Evolutionary conservation across 176 grass and related monocot species (phyloP).

Genomic region (Microstegium vimineum): DNA sequence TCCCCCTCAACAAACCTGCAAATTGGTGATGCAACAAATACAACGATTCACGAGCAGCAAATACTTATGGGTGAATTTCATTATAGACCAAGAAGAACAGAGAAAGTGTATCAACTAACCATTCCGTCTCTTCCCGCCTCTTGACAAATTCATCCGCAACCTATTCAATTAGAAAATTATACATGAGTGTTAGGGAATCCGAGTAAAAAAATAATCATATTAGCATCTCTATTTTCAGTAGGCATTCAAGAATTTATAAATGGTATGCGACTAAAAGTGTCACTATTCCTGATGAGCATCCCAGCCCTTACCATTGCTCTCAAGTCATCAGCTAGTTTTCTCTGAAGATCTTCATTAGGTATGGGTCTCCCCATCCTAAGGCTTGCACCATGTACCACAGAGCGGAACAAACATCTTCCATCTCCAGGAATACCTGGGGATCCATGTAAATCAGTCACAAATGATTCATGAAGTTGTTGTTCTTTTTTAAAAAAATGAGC

Average conservation of each 20-base stretch:
- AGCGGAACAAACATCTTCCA: conserved; percentile 82
- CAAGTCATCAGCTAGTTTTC: conserved; percentile 81
- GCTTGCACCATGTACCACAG: conserved; percentile 73
- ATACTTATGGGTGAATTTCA: not conserved
- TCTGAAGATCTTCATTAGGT: conserved; percentile 69
- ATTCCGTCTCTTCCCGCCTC: conserved; percentile 75
- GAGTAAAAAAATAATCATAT: conserved; percentile 1
- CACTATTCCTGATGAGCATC: not conserved
- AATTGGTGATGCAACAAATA: not conserved
- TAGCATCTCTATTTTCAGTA: not conserved
- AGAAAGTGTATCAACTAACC: conserved; percentile 40
- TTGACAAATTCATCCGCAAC: conserved; percentile 86
- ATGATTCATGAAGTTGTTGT: not conserved
- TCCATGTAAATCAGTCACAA: conserved; percentile 22
- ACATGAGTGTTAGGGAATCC: not conserved
- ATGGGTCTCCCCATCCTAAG: conserved; percentile 42
- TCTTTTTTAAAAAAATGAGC: not conserved
- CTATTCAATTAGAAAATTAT: conserved; percentile 27
- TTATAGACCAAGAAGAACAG: not conserved
- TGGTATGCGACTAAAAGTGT: not conserved
- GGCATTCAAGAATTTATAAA: not conserved
- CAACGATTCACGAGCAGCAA: not conserved
- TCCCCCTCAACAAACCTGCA: conserved; percentile 83
- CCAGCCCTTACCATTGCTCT: conserved; percentile 56
- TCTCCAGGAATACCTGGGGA: conserved; percentile 82